Percentiles rank a stretch among this genome's conserved stretches.
These are phyloP conservation scores for Fusarium xylarioides DNA, from an alignment of 2,329 filamentous ascomycete genomes.

Conservation along the genomic window DNA sequence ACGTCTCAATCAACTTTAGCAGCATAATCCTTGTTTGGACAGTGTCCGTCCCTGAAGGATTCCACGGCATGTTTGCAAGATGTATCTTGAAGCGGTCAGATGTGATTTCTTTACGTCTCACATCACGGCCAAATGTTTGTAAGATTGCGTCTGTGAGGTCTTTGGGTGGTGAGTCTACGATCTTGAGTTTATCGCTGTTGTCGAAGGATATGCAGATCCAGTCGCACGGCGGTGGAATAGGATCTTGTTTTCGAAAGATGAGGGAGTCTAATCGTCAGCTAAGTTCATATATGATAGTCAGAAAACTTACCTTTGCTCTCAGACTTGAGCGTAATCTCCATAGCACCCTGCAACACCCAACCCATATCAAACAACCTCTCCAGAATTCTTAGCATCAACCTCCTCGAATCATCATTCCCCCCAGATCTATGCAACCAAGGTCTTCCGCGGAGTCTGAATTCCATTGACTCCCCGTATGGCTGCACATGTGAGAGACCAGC, in stretches of 20 bases:
- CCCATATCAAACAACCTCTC: constrained; percentile 18
- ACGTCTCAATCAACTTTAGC: background rate
- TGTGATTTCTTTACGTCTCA: background rate
- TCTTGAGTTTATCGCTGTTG: constrained; percentile 17
- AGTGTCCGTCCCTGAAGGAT: background rate
- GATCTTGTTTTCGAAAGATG: constrained; percentile 26
- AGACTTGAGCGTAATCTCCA: constrained; percentile 15
- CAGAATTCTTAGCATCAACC: constrained; percentile 7
- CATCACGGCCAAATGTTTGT: background rate
- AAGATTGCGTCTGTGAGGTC: constrained; percentile 11
- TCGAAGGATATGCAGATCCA: constrained; percentile 28
- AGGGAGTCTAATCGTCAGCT: background rate
- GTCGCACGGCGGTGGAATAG: constrained; percentile 1
- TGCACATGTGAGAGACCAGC: background rate
- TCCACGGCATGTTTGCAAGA: background rate
- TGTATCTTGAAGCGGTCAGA: background rate
- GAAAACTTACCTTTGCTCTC: constrained; percentile 13
- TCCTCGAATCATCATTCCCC: constrained; percentile 18
- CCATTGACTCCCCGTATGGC: background rate
- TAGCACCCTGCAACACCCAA: constrained; percentile 11
- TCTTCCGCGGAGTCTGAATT: constrained; percentile 1
- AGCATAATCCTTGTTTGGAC: background rate
- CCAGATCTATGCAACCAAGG: background rate
- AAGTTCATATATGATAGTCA: background rate
- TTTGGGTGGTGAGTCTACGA: constrained; percentile 2